These are phyloP conservation scores for Fusarium pseudocircinatum DNA, from an alignment of 2,329 filamentous ascomycete species.

Conservation along the genomic window DNA sequence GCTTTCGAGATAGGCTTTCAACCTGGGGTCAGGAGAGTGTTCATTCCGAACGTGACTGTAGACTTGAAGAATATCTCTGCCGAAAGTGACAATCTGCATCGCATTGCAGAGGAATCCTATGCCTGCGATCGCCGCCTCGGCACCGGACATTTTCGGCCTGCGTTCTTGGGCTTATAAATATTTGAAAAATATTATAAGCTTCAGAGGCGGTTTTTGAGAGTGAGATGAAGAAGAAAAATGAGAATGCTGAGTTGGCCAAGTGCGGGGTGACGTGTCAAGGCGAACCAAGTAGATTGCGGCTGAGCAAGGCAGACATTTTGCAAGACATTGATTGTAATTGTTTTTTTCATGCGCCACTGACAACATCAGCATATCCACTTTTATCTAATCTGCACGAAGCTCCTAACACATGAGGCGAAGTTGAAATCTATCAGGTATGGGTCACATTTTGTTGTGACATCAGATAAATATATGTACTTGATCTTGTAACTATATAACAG, in stretches of 20 bases:
- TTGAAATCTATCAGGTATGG: no score
- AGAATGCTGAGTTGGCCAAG: rapidly evolving
- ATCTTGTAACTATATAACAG: neutral
- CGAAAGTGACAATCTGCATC: neutral
- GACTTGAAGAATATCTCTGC: neutral
- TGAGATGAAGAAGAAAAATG: rapidly evolving
- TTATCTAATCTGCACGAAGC: rapidly evolving
- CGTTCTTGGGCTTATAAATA: rapidly evolving
- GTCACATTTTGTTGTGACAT: no score
- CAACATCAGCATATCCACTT: rapidly evolving
- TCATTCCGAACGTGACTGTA: neutral
- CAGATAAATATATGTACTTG: neutral
- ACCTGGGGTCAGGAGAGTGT: neutral
- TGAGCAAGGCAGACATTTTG: neutral
- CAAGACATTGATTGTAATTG: neutral
- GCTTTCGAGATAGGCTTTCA: neutral
- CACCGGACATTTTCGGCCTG: neutral
- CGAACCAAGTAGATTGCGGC: neutral
- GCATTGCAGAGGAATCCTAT: neutral
- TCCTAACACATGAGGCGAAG: rapidly evolving
- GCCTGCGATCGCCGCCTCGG: neutral
- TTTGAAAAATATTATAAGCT: rapidly evolving
- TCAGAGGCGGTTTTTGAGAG: rapidly evolving
- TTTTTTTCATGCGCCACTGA: neutral
- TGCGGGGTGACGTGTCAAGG: neutral